Base-by-base conservation (phyloP, 2,329 filamentous ascomycete genomes). In the Thielaviopsis cerberus region DNA sequence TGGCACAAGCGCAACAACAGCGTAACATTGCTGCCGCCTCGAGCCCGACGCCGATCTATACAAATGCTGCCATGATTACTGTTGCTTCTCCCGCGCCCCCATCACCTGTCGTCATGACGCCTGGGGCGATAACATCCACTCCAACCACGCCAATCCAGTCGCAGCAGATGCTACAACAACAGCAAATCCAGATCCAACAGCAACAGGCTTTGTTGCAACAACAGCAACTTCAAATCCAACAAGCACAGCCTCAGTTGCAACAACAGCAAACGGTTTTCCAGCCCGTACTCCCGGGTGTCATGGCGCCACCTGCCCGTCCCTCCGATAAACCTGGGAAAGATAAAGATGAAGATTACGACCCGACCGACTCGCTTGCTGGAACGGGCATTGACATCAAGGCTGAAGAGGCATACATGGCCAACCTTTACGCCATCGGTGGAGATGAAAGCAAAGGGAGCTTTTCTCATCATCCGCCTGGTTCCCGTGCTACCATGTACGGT, bases 321-420 rank as follows among this genome's bases (percentile, higher is more conserved):
- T 74, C 75, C 20, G 84, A 85, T 59, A 75, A 76, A 63, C 78
- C 81, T 51, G 76, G 78, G 13, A 88, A 82, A 63, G 76, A 77
- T 57, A 74, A 76, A 57, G 73, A 79, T 59, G 81, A 90, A 58
- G 73, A 79, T 59, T 81, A 90, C 64, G 88, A 94, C 65, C 78
- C 90, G 52, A 87, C 85, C 63, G 90, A 96, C 71, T 86, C 89
- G 55, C 71, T 95, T 57, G 83, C 84, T 20, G 87, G 86, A 20
- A 91, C 88, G 17, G 89, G 88, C 54, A 88, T 96, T 62, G 87
- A 95, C 72, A 71, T 95, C 53, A 82, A 85, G 60, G 88, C 88
- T 63, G 90, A 95, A 69, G 88, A 94, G 66, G 86, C 89, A 64
- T 86, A 82, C 63, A 76, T 92, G 68, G 83, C 87, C 51, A 77